Evolutionary conservation across 371 early-diverging fungal genomes (phyloP), one percentile per base, ranked within the genome.

Genomic region (Rhizopus arrhizus): DNA sequence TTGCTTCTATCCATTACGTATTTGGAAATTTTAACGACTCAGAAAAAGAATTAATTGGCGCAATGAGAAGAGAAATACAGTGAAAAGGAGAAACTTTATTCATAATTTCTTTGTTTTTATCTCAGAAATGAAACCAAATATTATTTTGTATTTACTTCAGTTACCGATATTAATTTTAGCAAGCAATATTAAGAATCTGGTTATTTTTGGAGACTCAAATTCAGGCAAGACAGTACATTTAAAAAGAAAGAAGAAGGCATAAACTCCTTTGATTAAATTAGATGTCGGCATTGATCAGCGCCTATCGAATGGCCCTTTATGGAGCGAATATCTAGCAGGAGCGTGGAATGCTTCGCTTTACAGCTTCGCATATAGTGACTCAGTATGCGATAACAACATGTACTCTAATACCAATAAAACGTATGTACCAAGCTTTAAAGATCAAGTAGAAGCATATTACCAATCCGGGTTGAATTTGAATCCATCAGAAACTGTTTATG

Each of bases 131-230:
- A 48, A 10, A 8, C 33, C 36, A 38, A 48, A 34, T 47, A 32
- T 31, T 32, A 12, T 38, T 5, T 45, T 47, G 11, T 31, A 35
- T 16, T 28, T 35, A 29, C 15, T 35, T 47, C 22, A 46, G 7
- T 31, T 55, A 15, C 16, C 29, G 33, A 38, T 4, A 48, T 15
- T 48, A 28, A 29, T 29, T 9, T 10, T 48, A 8, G 48, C 48
- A 29, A 29, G 22, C 7, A 29, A 48, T 10, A 58, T 75, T 1
- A 70, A 71, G 29, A 72, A 74, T 40, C 53, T 79, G 12, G 77
- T 79, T 6, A 73, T 79, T 10, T 79, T 79, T 62, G 80, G 80
- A 35, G 80, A 79, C 54, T 74, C 74, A n/a, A 72, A 76, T 68
- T 74, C 80, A 58, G 80, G 80, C 76, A 74, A 42, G 42, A 22